Evolutionary conservation across 257 asterid species (phyloP).

Genomic region (Solanum sejunctum): DNA sequence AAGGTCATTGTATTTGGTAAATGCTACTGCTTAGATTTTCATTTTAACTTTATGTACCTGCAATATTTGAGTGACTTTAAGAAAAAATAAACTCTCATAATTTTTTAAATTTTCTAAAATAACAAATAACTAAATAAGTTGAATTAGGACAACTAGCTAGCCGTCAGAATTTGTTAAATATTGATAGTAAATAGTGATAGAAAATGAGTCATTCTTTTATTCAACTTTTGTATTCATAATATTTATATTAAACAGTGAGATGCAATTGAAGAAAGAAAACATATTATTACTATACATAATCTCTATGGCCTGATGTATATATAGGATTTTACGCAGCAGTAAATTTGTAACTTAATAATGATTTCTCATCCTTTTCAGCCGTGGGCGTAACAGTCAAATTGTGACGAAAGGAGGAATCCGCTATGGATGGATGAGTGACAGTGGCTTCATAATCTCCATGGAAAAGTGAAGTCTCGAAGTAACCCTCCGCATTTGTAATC

Average conservation of each 20-base stretch:
- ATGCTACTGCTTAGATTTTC: slow-evolving; percentile 39
- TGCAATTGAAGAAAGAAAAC: neutral
- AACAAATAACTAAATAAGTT: neutral
- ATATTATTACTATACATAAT: neutral
- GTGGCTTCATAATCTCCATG: slow-evolving; percentile 40
- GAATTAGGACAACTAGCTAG: neutral
- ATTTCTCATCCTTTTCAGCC: neutral
- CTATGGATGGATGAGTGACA: slow-evolving; percentile 13
- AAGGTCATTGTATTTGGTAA: slow-evolving; percentile 37
- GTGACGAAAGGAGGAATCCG: neutral
- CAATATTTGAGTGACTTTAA: neutral
- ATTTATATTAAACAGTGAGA: neutral
- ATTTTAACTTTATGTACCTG: slow-evolving; percentile 53
- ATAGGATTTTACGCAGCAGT: neutral
- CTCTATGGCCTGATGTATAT: neutral
- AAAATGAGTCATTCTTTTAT: neutral
- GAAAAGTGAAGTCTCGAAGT: slow-evolving; percentile 21
- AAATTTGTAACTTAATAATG: neutral
- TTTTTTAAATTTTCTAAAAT: no score
- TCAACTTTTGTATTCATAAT: neutral
- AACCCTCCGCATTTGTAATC: slow-evolving; percentile 25
- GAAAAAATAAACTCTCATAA: no score
- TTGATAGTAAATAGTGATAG: neutral
- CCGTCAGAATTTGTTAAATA: no score
- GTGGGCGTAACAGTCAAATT: slow-evolving; percentile 5